phyloP scores from a whole-genome alignment of 169 alveolate species.

The Plasmodium falciparum region DNA sequence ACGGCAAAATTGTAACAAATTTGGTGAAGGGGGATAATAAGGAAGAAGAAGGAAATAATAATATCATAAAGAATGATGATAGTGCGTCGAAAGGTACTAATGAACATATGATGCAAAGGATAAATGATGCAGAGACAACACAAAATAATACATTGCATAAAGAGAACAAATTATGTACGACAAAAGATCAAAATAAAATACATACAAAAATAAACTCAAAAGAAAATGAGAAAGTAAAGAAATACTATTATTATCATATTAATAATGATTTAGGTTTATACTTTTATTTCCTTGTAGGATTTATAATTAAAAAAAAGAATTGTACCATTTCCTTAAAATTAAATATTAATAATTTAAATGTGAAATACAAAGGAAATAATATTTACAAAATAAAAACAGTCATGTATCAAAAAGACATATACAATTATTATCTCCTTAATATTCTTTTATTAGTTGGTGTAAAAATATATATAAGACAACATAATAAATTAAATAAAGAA shows the following conservation, averaged over 20 bases:
- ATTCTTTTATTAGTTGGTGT: conserved; percentile 28
- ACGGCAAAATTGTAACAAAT: too few species aligned
- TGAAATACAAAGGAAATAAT: neutral
- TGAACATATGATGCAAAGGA: too few species aligned
- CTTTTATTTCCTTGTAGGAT: conserved; percentile 39
- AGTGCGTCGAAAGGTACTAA: too few species aligned
- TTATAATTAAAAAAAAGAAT: conserved; percentile 16
- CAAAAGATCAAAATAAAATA: neutral
- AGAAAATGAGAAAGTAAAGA: neutral
- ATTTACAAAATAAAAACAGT: conserved; percentile 15
- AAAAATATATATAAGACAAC: conserved; percentile 1
- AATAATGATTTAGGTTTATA: conserved; percentile 33
- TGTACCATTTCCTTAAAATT: conserved; percentile 15
- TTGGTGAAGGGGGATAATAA: neutral
- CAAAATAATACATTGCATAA: neutral
- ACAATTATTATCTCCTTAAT: conserved; percentile 31
- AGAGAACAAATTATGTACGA: neutral
- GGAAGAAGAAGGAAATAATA: neutral
- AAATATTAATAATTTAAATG: neutral
- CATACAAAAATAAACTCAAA: neutral
- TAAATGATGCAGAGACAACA: neutral
- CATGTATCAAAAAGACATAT: conserved; percentile 1
- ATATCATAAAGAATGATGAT: neutral
- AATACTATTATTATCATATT: neutral
- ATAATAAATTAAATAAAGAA: neutral